Percentiles rank a stretch among this genome's conserved stretches.
Evolutionary conservation across 208 protist species (phyloP).

Genomic region (Leishmania aethiopica): DNA sequence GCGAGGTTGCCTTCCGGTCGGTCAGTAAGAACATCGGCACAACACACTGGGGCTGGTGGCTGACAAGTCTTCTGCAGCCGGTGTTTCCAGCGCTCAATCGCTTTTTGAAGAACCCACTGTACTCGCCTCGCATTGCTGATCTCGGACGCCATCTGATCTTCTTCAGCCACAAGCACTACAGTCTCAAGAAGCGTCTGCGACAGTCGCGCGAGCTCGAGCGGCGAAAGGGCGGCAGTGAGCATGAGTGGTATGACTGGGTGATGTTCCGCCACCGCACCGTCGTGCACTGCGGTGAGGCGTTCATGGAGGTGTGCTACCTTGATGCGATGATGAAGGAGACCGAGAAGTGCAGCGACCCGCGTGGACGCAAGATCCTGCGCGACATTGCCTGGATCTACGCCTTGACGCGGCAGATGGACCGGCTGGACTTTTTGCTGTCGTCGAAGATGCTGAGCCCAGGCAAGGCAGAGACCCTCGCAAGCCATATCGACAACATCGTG

Average conservation of each 20-base stretch:
- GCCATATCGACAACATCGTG: constrained; percentile 87
- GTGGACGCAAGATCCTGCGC: constrained; percentile 82
- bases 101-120: constrained; percentile 88
- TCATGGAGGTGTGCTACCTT: constrained; percentile 86
- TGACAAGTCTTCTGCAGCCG: constrained; percentile 64
- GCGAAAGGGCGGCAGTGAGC: constrained; percentile 79
- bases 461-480: constrained; percentile 62
- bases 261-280: constrained; percentile 89
- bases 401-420: constrained; percentile 75
- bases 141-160: constrained; percentile 89
- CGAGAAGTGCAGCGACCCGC: constrained; percentile 72
- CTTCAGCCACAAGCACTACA: constrained; percentile 90
- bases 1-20: constrained; percentile 83
- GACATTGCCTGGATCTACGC: constrained; percentile 91
- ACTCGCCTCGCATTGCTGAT: constrained; percentile 87
- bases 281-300: constrained; percentile 88
- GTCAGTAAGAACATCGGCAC: constrained; percentile 86
- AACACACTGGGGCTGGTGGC: constrained; percentile 91
- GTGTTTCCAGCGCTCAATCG: constrained; percentile 67
- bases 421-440: constrained; percentile 75
- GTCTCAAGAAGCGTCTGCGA: constrained; percentile 69
- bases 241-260: constrained; percentile 91
- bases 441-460: constrained; percentile 69
- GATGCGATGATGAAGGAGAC: constrained; percentile 85
- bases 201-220: constrained; percentile 82